These are phyloP conservation scores for Malus sylvestris DNA, from an alignment of 306 rosid species.

Conservation along the genomic window DNA sequence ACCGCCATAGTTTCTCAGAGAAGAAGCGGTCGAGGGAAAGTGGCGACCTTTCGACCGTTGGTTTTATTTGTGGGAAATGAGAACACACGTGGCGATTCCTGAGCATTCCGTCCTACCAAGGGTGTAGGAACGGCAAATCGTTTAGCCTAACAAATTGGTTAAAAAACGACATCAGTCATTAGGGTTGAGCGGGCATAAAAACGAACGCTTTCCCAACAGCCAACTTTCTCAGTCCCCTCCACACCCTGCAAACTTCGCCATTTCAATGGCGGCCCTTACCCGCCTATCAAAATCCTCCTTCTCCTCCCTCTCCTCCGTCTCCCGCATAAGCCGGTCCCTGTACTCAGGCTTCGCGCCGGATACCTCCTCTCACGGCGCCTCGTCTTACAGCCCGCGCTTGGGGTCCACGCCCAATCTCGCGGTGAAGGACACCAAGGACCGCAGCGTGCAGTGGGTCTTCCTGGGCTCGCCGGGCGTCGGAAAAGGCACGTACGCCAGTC, in stretches of 20 bases:
- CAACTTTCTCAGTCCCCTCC: background rate
- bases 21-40: background rate
- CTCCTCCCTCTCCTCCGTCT: conserved; percentile 16
- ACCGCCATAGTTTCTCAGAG: conserved; percentile 20
- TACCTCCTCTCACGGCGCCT: conserved; percentile 17
- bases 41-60: background rate
- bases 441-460: conserved; percentile 80
- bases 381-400: conserved; percentile 23
- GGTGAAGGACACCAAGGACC: conserved; percentile 38
- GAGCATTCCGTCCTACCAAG: background rate
- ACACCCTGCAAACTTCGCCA: background rate
- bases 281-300: conserved; percentile 43
- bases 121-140: background rate
- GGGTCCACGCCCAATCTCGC: conserved; percentile 14
- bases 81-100: background rate
- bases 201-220: background rate
- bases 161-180: background rate
- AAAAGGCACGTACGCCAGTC: conserved; percentile 86
- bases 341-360: conserved; percentile 34
- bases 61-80: background rate
- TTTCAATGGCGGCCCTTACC: conserved; percentile 65
- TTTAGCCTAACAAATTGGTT: background rate
- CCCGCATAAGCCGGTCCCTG: conserved; percentile 24
- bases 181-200: conserved; percentile 3
- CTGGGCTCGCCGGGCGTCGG: conserved; percentile 94